phyloP scores from a whole-genome alignment of 495 filamentous ascomycete genomes.

The Cryomyces minteri region DNA sequence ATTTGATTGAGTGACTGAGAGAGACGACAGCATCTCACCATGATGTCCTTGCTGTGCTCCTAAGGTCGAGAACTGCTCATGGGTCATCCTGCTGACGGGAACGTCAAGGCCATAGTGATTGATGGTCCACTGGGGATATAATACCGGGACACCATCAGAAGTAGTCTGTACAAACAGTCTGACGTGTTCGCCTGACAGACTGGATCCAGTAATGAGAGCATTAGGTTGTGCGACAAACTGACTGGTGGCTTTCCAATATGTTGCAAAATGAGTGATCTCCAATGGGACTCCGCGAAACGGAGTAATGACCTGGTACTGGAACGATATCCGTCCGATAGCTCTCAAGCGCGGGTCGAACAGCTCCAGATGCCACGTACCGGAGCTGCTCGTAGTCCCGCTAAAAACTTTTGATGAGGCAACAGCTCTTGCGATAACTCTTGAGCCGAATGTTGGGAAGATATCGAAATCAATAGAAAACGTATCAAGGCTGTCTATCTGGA shows the following conservation, averaged over 20 bases:
- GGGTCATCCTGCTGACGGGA: constrained; percentile 57
- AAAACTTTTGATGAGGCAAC: constrained; percentile 81
- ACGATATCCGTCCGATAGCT: constrained; percentile 86
- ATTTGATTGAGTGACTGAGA: constrained; percentile 26
- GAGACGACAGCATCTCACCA: constrained; percentile 24
- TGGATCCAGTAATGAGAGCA: constrained; percentile 85
- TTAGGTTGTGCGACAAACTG: constrained; percentile 67
- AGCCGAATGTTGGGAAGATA: constrained; percentile 92
- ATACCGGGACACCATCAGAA: constrained; percentile 64
- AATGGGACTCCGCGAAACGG: constrained; percentile 86
- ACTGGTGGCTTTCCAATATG: constrained; percentile 97
- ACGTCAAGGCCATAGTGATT: constrained; percentile 62
- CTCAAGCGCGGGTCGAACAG: constrained; percentile 84
- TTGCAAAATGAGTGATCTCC: constrained; percentile 94
- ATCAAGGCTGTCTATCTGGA: constrained; percentile 85
- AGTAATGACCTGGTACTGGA: constrained; percentile 90
- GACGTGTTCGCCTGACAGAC: constrained; percentile 82
- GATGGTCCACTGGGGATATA: constrained; percentile 71
- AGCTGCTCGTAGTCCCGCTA: constrained; percentile 48
- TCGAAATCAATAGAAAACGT: constrained; percentile 94
- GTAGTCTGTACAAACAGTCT: constrained; percentile 83
- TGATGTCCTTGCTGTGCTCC: constrained; percentile 32
- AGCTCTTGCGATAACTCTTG: constrained; percentile 88
- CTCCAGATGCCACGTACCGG: constrained; percentile 66
- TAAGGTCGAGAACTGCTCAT: constrained; percentile 51